A percentile compares a stretch with the other conserved stretches of the same genome.
These are phyloP conservation scores for Clonostachys byssicola DNA, from an alignment of 2,329 filamentous ascomycete genomes.

Conservation along the genomic window DNA sequence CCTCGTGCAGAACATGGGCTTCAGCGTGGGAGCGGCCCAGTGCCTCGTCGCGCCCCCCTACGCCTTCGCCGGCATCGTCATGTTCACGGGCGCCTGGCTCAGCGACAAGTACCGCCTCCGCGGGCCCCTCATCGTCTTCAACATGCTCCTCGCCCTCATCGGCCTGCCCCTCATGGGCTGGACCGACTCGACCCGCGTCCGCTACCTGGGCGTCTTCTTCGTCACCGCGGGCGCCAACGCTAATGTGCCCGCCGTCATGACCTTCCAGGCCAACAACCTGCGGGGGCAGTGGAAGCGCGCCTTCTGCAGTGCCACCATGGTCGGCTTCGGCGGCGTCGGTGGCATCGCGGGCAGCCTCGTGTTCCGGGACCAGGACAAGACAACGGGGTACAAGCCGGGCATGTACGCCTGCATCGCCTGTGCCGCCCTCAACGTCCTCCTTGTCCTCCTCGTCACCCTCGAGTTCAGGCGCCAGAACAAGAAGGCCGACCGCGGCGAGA, in stretches of 20 bases:
- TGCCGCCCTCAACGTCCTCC: conserved; percentile 36
- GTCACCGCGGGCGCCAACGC: conserved; percentile 73
- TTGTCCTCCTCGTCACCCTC: conserved; percentile 35
- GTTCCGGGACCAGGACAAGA: conserved; percentile 55
- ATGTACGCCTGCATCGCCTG: conserved; percentile 52
- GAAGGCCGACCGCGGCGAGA: conserved; percentile 49
- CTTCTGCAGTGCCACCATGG: conserved; percentile 70
- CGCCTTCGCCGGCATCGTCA: conserved; percentile 58
- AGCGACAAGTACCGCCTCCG: conserved; percentile 66
- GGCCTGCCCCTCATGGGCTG: conserved; percentile 73
- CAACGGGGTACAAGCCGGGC: conserved; percentile 48
- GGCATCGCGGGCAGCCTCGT: conserved; percentile 73
- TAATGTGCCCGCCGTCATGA: conserved; percentile 70
- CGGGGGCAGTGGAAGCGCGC: conserved; percentile 87
- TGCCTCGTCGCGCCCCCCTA: conserved; percentile 71
- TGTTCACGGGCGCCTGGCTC: conserved; percentile 54
- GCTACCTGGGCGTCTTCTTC: conserved; percentile 74
- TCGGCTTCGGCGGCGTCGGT: conserved; percentile 73
- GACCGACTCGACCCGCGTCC: conserved; percentile 45
- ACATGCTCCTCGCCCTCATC: conserved; percentile 62
- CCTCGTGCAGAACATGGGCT: conserved; percentile 58
- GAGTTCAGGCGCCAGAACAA: conserved; percentile 38
- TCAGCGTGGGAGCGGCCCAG: conserved; percentile 58
- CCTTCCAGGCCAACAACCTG: conserved; percentile 86
- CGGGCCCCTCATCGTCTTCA: conserved; percentile 61